Conservation (phyloP, 2,329 filamentous ascomycete genomes). For the Sarocladiaceae sp. region DNA sequence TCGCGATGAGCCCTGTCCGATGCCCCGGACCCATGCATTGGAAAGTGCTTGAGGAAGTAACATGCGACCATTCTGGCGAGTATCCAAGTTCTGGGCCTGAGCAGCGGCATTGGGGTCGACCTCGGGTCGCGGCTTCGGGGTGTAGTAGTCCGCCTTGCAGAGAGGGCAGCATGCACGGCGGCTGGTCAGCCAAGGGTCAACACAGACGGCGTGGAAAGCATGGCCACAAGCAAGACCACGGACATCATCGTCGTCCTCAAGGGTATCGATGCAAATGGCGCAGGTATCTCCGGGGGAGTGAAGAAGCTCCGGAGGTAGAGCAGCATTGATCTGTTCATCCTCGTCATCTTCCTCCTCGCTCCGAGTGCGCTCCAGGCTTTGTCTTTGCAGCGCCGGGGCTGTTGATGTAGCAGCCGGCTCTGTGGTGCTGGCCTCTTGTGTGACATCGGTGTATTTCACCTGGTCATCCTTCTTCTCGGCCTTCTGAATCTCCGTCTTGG, state of each 20-base stretch:
- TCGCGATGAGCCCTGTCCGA: conserved; percentile 18
- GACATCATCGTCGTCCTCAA: conserved; percentile 94
- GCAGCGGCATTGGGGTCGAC: conserved; percentile 13
- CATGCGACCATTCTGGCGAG: conserved; percentile 36
- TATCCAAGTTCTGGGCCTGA: conserved; percentile 20
- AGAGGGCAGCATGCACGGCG: conserved; percentile 92
- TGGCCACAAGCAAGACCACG: conserved; percentile 94
- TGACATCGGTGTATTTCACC: conserved; percentile 11
- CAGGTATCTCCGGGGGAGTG: conserved; percentile 84
- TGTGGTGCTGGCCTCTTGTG: conserved; percentile 13
- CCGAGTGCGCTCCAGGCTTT: conserved; percentile 31
- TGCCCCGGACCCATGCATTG: conserved; percentile 29
- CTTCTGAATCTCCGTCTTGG: conserved; percentile 15
- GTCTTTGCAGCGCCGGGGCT: not conserved
- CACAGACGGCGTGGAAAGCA: conserved; percentile 91
- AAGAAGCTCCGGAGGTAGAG: conserved; percentile 73
- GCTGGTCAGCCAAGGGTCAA: conserved; percentile 95
- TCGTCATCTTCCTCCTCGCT: conserved; percentile 60
- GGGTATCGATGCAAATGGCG: conserved; percentile 88
- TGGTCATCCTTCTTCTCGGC: conserved; percentile 13
- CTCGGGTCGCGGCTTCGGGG: conserved; percentile 74
- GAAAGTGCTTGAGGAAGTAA: conserved; percentile 36
- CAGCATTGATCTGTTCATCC: conserved; percentile 76
- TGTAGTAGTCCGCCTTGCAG: conserved; percentile 97
- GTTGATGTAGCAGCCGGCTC: not conserved